These are phyloP conservation scores for Mrakia blollopis DNA, from an alignment of 768 basidiomycete species.

Conservation along the genomic window DNA sequence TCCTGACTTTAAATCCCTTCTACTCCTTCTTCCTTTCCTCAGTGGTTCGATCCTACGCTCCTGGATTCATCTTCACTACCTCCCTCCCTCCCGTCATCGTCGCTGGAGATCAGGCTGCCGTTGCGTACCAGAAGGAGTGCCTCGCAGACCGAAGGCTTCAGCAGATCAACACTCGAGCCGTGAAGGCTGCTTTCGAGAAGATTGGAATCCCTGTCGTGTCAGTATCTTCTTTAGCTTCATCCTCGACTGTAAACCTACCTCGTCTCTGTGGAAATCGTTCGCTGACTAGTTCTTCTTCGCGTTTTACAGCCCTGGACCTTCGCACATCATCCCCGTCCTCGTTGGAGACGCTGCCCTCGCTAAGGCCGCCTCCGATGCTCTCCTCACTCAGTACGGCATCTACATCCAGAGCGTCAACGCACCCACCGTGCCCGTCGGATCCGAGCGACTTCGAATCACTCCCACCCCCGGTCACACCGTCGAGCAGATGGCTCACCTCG, in stretches of 20 bases:
- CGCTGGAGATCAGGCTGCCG: slow-evolving; percentile 86
- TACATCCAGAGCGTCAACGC: slow-evolving; percentile 84
- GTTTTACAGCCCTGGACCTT: slow-evolving; percentile 70
- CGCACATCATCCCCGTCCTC: slow-evolving; percentile 93
- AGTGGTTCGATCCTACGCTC: slow-evolving; percentile 92
- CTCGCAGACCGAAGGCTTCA: slow-evolving; percentile 89
- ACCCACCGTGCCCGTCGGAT: slow-evolving; percentile 91
- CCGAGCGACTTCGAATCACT: slow-evolving; percentile 90
- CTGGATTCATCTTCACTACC: slow-evolving; percentile 85
- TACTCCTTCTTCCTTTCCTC: neutral
- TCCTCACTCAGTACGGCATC: slow-evolving; percentile 82
- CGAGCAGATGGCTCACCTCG: slow-evolving; percentile 78
- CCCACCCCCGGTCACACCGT: slow-evolving; percentile 92
- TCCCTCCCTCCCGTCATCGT: slow-evolving; percentile 90
- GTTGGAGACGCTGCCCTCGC: slow-evolving; percentile 85
- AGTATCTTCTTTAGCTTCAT: slow-evolving; percentile 35
- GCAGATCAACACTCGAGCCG: slow-evolving; percentile 85
- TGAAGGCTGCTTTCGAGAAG: slow-evolving; percentile 73
- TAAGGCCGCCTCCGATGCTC: slow-evolving; percentile 84
- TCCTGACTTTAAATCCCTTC: neutral
- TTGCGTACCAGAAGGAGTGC: slow-evolving; percentile 87
- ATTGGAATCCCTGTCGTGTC: slow-evolving; percentile 89
- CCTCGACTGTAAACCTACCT: neutral
- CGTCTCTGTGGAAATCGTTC: neutral
- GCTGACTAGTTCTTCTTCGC: slow-evolving; percentile 34